These are phyloP conservation scores for Macrocybe gigantea DNA, from an alignment of 768 basidiomycete species.

Conservation along the genomic window DNA sequence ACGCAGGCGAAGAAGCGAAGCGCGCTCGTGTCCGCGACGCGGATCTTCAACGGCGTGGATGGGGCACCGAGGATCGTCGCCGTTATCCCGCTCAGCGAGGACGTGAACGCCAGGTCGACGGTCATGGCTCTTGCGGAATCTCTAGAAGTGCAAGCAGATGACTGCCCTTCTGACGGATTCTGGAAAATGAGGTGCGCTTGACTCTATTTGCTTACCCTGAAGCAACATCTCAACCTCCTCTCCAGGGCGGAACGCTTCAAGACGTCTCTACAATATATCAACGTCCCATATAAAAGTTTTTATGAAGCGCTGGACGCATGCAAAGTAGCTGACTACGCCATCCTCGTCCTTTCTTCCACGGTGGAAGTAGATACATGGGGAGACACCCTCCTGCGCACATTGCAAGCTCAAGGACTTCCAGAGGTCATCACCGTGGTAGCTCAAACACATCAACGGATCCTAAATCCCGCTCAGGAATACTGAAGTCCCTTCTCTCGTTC, in stretches of 20 bases:
- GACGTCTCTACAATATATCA: constrained; percentile 84
- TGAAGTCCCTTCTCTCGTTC: constrained; percentile 91
- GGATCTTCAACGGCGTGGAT: constrained; percentile 75
- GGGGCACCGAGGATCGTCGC: constrained; percentile 83
- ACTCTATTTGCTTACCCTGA: background rate
- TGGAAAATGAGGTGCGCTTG: constrained; percentile 63
- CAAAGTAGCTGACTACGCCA: constrained; percentile 86
- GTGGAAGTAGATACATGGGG: constrained; percentile 83
- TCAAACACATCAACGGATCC: constrained; percentile 43
- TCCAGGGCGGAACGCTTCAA: constrained; percentile 83
- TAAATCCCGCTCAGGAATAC: constrained; percentile 60
- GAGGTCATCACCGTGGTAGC: constrained; percentile 74
- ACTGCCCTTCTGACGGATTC: constrained; percentile 45
- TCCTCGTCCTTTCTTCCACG: constrained; percentile 75
- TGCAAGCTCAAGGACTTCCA: constrained; percentile 90
- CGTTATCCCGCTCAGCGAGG: constrained; percentile 76
- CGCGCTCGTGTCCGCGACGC: constrained; percentile 60
- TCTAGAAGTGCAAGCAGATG: constrained; percentile 48
- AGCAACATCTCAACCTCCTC: constrained; percentile 1
- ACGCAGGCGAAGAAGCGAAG: constrained; percentile 66
- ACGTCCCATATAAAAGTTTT: constrained; percentile 62
- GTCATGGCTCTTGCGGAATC: constrained; percentile 54
- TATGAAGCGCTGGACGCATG: constrained; percentile 81
- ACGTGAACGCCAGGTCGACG: constrained; percentile 47
- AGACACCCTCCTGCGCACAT: constrained; percentile 78